Percentiles rank a stretch among this genome's conserved stretches.
Evolutionary conservation across 345 rosid genomes (phyloP).

Genomic region (Euphorbia peplus): DNA sequence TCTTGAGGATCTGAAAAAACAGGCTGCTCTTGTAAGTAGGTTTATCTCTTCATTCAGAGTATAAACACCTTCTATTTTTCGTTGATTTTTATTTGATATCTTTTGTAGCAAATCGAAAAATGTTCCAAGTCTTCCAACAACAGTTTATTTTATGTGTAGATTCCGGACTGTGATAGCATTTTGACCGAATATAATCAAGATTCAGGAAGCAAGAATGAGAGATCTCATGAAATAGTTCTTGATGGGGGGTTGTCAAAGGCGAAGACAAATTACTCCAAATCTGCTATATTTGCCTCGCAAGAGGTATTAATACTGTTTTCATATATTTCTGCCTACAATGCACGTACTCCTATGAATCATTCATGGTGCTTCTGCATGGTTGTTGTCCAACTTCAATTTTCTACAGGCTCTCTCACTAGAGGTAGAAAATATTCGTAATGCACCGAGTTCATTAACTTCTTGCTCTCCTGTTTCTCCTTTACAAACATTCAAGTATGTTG

Average conservation of each 20-base stretch:
- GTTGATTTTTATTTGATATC: background rate
- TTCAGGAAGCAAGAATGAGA: background rate
- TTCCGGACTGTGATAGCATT: slow-evolving; percentile 57
- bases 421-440: slow-evolving; percentile 28
- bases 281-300: background rate
- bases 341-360: background rate
- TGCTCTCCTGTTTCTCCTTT: slow-evolving; percentile 70
- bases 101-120: background rate
- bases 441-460: slow-evolving; percentile 67
- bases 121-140: background rate
- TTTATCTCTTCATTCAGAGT: background rate
- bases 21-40: slow-evolving; percentile 86
- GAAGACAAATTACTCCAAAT: background rate
- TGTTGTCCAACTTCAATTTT: slow-evolving; percentile 15
- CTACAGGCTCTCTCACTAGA: slow-evolving; percentile 49
- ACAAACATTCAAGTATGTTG: slow-evolving; percentile 65
- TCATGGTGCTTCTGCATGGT: background rate
- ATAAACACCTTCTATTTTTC: background rate
- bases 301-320: background rate
- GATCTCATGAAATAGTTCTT: slow-evolving; percentile 20
- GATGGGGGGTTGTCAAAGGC: slow-evolving; percentile 32
- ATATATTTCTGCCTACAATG: background rate
- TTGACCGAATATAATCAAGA: slow-evolving; percentile 39
- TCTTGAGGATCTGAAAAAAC: slow-evolving; percentile 89
- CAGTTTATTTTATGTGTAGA: slow-evolving; percentile 32